phyloP scores from a whole-genome alignment of 306 rosid genomes.

The Abrus precatorius region DNA sequence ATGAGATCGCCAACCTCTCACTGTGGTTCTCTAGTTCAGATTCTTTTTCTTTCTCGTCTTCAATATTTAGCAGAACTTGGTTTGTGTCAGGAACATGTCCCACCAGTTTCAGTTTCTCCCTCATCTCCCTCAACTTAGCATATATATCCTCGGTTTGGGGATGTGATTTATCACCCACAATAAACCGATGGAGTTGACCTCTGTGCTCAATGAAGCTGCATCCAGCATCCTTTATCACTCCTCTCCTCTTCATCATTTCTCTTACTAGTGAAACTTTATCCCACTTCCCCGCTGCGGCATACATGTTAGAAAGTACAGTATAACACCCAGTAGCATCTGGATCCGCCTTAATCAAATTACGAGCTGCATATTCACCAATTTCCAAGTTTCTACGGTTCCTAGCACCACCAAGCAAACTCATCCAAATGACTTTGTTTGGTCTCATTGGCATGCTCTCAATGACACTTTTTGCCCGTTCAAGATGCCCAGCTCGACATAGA shows the following conservation, averaged over 20 bases:
- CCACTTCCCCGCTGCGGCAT: constrained; percentile 65
- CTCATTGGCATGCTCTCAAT: constrained; percentile 64
- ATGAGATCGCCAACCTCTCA: constrained; percentile 71
- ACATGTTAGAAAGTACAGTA: constrained; percentile 65
- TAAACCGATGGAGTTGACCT: constrained; percentile 62
- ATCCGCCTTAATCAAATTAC: constrained; percentile 56
- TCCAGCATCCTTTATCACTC: constrained; percentile 65
- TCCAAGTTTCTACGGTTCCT: constrained; percentile 57
- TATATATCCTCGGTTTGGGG: constrained; percentile 58
- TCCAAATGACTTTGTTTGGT: constrained; percentile 71
- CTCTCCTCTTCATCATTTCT: constrained; percentile 63
- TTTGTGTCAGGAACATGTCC: constrained; percentile 75
- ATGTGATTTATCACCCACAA: constrained; percentile 63
- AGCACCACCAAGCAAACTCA: constrained; percentile 69
- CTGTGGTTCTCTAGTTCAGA: constrained; percentile 68
- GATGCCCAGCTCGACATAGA: constrained; percentile 71
- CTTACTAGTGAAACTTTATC: constrained; percentile 63
- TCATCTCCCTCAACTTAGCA: constrained; percentile 64
- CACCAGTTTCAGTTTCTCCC: constrained; percentile 56
- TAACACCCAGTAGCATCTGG: constrained; percentile 61
- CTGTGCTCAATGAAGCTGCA: constrained; percentile 63
- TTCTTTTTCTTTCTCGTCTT: constrained; percentile 58
- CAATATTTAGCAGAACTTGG: constrained; percentile 64
- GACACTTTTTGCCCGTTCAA: constrained; percentile 61
- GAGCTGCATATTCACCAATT: constrained; percentile 65